Percentiles rank a stretch among this genome's conserved stretches.
Conservation (phyloP, 768 basidiomycete genomes). For the Crucibulum laeve region DNA sequence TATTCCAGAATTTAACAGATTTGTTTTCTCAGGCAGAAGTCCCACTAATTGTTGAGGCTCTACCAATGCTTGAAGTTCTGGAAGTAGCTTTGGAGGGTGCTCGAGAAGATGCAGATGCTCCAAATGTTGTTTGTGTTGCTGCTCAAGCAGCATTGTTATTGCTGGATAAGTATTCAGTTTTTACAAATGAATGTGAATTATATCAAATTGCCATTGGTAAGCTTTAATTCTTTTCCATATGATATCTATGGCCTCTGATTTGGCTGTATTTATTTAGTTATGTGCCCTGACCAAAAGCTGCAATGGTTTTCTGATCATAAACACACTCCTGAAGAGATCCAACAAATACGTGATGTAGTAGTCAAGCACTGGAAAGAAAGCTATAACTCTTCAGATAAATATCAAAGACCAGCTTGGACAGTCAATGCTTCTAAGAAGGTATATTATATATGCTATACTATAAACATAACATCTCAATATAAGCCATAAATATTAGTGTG, state of each 20-base stretch:
- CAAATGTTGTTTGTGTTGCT: neutral
- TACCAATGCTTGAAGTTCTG: slow-evolving; percentile 13
- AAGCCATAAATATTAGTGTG: neutral
- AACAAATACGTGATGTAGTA: neutral
- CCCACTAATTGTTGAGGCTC: slow-evolving; percentile 14
- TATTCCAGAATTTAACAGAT: slow-evolving; percentile 16
- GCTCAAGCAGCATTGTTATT: neutral
- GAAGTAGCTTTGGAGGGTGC: slow-evolving; percentile 6
- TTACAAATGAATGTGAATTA: slow-evolving; percentile 1
- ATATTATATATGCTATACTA: neutral
- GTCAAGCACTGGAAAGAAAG: neutral
- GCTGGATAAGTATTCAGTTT: neutral
- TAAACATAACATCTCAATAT: neutral
- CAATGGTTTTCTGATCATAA: slow-evolving; percentile 12
- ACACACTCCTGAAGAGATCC: neutral
- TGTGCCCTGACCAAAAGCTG: slow-evolving; percentile 17
- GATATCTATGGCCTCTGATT: slow-evolving; percentile 15
- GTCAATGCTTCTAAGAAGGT: neutral
- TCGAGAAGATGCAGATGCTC: slow-evolving; percentile 3
- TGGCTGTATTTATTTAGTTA: slow-evolving; percentile 8
- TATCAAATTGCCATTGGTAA: neutral
- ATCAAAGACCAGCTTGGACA: neutral
- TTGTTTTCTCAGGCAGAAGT: slow-evolving; percentile 16
- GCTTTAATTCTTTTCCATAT: slow-evolving; percentile 1
- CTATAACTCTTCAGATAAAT: neutral